Conservation (phyloP, 352 stramenopile species). For the Globisporangium middletonii region DNA sequence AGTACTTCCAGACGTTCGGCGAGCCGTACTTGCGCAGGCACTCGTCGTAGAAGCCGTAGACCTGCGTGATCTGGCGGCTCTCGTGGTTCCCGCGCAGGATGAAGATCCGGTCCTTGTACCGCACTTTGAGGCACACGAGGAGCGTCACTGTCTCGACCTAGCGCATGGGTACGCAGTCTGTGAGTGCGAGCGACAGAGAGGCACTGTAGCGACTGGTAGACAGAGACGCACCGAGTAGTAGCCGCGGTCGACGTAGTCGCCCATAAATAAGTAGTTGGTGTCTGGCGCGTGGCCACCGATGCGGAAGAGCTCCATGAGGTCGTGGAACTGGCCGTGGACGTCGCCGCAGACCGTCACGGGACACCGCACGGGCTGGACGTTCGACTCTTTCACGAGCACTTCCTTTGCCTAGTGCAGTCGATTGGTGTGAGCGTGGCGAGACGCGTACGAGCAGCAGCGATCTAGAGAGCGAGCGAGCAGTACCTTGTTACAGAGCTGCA, state of each 20-base stretch:
- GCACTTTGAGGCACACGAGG: slow-evolving; percentile 92
- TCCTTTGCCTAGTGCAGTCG: slow-evolving; percentile 83
- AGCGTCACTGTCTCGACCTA: slow-evolving; percentile 88
- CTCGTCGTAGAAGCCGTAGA: slow-evolving; percentile 99
- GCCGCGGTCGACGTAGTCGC: slow-evolving; percentile 98
- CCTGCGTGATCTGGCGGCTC: slow-evolving; percentile 94
- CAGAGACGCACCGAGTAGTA: slow-evolving; percentile 87
- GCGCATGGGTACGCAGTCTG: neutral
- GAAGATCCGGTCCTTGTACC: slow-evolving; percentile 90
- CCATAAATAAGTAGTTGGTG: slow-evolving; percentile 99
- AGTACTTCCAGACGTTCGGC: slow-evolving; percentile 63
- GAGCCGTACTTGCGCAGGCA: slow-evolving; percentile 98
- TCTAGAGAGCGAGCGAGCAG: neutral
- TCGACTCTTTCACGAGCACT: slow-evolving; percentile 96
- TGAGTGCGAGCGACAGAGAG: neutral
- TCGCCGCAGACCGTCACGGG: slow-evolving; percentile 95
- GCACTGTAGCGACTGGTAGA: neutral
- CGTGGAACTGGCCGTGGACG: slow-evolving; percentile 63
- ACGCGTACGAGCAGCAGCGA: no score
- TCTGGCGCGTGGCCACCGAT: slow-evolving; percentile 86
- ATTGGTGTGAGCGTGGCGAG: no score
- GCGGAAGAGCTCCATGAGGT: slow-evolving; percentile 63
- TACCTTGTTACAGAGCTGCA: slow-evolving; percentile 90
- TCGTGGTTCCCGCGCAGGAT: slow-evolving; percentile 94
- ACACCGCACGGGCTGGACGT: slow-evolving; percentile 94